A percentile compares a stretch with the other conserved stretches of the same genome.
phyloP scores from a whole-genome alignment of 305 asterid species.

The Fraxinus xanthoxyloides region DNA sequence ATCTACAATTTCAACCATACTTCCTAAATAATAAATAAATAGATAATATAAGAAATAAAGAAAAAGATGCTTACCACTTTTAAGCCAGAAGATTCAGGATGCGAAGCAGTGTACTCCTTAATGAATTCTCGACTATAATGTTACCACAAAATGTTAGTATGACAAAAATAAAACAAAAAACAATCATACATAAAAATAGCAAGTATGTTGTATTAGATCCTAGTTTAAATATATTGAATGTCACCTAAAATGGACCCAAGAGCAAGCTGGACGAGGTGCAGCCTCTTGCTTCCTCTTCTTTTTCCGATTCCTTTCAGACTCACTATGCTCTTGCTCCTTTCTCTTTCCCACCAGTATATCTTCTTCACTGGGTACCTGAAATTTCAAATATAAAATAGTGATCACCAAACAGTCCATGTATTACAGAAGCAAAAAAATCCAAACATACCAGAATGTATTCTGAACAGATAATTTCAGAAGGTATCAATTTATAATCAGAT shows the following conservation, averaged over 20 bases:
- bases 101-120: conserved; percentile 90
- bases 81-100: conserved; percentile 94
- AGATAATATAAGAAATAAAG: conserved; percentile 13
- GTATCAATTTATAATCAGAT: background rate
- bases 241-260: conserved; percentile 98
- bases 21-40: background rate
- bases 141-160: conserved; percentile 24
- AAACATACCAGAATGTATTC: background rate
- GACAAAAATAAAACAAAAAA: background rate
- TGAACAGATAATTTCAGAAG: background rate
- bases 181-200: background rate
- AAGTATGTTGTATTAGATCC: background rate
- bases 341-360: conserved; percentile 50
- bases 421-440: conserved; percentile 6
- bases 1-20: conserved; percentile 8
- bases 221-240: conserved; percentile 18
- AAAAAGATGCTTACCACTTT: conserved; percentile 58
- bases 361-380: conserved; percentile 59
- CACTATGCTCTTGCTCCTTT: conserved; percentile 58
- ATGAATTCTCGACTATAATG: conserved; percentile 77
- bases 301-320: conserved; percentile 68
- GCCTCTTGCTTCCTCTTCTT: conserved; percentile 71
- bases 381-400: conserved; percentile 5
- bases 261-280: conserved; percentile 88
- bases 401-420: conserved; percentile 14